Evolutionary conservation across 164 flowering plant genomes (phyloP).

Genomic region (Malania oleifera): DNA sequence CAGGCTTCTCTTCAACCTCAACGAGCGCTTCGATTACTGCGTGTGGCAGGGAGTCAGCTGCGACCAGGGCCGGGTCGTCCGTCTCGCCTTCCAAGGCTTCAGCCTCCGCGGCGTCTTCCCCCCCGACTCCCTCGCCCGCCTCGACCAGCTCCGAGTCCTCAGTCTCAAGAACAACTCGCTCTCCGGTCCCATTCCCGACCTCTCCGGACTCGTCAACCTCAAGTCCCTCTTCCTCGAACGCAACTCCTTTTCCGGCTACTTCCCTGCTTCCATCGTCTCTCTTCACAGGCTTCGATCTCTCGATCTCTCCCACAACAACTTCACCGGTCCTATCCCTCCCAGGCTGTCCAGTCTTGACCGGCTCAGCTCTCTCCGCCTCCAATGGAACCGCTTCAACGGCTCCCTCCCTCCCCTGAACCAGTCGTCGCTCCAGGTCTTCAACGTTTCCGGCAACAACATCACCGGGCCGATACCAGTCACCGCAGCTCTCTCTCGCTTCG

Average conservation of each 20-base stretch:
- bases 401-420: slow-evolving; percentile 32
- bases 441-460: slow-evolving; percentile 35
- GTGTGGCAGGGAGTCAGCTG: slow-evolving; percentile 42
- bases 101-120: slow-evolving; percentile 31
- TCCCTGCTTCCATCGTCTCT: slow-evolving; percentile 29
- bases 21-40: slow-evolving; percentile 38
- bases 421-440: slow-evolving; percentile 22
- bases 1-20: slow-evolving; percentile 30
- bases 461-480: slow-evolving; percentile 34
- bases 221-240: slow-evolving; percentile 27
- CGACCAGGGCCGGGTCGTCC: slow-evolving; percentile 33
- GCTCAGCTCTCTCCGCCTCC: slow-evolving; percentile 22
- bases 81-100: slow-evolving; percentile 18
- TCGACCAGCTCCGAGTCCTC: slow-evolving; percentile 45
- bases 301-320: slow-evolving; percentile 25
- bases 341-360: slow-evolving; percentile 13
- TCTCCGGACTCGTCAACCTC: slow-evolving; percentile 31
- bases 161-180: slow-evolving; percentile 39
- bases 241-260: slow-evolving; percentile 30
- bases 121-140: slow-evolving; percentile 28
- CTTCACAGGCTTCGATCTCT: slow-evolving; percentile 28
- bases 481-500: slow-evolving; percentile 29
- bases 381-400: slow-evolving; percentile 30
- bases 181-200: slow-evolving; percentile 43
- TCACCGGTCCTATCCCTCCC: slow-evolving; percentile 30